A percentile compares a stretch with the other conserved stretches of the same genome.
phyloP scores from a whole-genome alignment of 106 monocot species.

The Dioscorea alata region DNA sequence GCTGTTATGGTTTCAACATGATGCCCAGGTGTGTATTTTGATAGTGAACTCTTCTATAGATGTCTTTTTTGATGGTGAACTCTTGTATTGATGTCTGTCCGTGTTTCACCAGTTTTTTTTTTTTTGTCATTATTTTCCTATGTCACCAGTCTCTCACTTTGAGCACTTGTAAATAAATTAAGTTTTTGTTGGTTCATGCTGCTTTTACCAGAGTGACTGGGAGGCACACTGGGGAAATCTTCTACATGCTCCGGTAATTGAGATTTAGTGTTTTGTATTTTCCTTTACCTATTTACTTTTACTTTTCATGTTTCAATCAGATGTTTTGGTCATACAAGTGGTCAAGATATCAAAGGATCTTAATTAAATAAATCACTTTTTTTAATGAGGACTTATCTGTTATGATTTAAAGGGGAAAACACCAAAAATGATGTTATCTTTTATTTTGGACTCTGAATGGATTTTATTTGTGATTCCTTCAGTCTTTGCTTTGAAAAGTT shows the following conservation, averaged over 20 bases:
- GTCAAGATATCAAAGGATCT: no score
- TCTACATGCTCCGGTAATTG: constrained; percentile 87
- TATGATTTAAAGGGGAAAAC: no score
- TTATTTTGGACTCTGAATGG: no score
- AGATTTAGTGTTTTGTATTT: constrained; percentile 89
- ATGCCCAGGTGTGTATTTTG: constrained; percentile 49
- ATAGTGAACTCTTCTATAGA: no score
- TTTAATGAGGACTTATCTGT: no score
- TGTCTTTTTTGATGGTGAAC: not conserved
- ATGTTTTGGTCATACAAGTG: no score
- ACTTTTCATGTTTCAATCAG: not conserved
- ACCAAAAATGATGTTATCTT: no score
- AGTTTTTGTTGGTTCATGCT: constrained; percentile 88
- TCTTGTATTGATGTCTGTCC: not conserved
- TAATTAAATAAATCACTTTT: no score
- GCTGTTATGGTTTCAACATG: constrained; percentile 65
- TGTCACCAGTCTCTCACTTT: not conserved
- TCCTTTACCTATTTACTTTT: not conserved
- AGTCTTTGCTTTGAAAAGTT: no score
- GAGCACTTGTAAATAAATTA: not conserved
- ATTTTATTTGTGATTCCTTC: no score
- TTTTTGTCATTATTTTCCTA: not conserved
- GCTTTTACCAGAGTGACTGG: constrained; percentile 93
- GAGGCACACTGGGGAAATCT: constrained; percentile 95
- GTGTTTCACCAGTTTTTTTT: not conserved